Percentiles rank a stretch among this genome's conserved stretches.
Conservation (phyloP, 192 early-diverging fungal genomes). For the Backusella liffmaniae region DNA sequence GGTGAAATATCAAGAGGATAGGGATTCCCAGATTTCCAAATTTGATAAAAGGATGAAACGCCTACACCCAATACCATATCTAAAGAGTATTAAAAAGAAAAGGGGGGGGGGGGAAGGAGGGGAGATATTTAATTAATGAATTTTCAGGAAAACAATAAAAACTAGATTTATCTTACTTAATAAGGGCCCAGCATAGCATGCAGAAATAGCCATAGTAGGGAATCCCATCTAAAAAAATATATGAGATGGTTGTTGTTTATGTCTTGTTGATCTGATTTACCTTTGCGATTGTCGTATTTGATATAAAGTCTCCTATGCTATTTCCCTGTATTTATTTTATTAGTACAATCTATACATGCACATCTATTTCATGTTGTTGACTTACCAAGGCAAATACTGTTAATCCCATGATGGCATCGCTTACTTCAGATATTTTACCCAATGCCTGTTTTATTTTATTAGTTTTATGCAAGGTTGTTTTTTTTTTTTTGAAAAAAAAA, state of each 20-base stretch:
- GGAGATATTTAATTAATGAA: not conserved
- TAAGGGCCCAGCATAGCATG: constrained; percentile 91
- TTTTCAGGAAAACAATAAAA: not conserved
- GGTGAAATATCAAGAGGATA: constrained; percentile 60
- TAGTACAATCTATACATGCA: not conserved
- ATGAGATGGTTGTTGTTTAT: not conserved
- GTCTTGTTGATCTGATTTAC: constrained; percentile 10
- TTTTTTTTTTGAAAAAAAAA: not conserved
- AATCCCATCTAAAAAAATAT: constrained; percentile 67
- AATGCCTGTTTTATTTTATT: constrained; percentile 43
- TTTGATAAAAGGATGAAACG: constrained; percentile 60
- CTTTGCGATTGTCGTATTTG: constrained; percentile 86
- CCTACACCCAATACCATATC: constrained; percentile 84
- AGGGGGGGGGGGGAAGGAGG: not conserved
- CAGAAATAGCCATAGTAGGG: constrained; percentile 93
- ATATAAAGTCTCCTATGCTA: constrained; percentile 85
- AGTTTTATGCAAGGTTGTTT: not conserved
- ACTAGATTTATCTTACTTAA: constrained; percentile 54
- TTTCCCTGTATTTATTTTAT: constrained; percentile 52
- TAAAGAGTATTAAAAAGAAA: constrained; percentile 19
- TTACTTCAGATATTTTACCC: constrained; percentile 71
- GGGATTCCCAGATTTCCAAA: constrained; percentile 44
- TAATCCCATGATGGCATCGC: constrained; percentile 77
- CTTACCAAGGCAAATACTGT: constrained; percentile 82
- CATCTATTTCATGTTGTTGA: not conserved